Base-by-base conservation (phyloP, 371 early-diverging fungal genomes). In the Haplosporangium sp. region DNA sequence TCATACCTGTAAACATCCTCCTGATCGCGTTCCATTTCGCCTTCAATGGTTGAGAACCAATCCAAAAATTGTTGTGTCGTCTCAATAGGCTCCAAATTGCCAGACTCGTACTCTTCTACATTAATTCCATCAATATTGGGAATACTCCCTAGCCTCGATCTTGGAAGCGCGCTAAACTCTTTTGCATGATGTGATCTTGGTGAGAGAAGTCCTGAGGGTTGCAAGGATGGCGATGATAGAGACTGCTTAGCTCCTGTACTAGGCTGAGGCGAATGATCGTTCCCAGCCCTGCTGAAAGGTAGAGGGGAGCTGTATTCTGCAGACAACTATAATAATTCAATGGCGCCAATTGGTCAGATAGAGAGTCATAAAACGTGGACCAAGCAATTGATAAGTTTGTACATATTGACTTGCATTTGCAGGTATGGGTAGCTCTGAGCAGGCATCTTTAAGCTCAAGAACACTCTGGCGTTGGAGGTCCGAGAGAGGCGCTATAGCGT, bases 1-100 rank as follows among this genome's bases (percentile, higher is more conserved):
- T 8, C 17, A 27, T 82, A 88, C 93, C 94, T 77, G 75, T 95
- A 95, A 7, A 91, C 87, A 73, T 95, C 95, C 73, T 94, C 96
- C 72, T 93, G 94, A 64, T 92, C 95, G 57, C 89, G 88, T 64
- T 94, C 96, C 86, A 95, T 93, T 60, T 92, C 91, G 35, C 87
- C 82, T 82, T 96, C 96, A 40, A 94, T 88, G 1, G 67, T 65
- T n/a, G 94, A 88, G 83, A 92, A 96, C 97, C 97, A 97, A 60
- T 94, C 92, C 65, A 96, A 88, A 71, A 97, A 97, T 79, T 96
- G 93, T 42, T 96, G 94, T 0, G 94, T 87, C 0, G 92, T 96
- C 47, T 95, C 93, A 58, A 97, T 91, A 4, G 94, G 90, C 67
- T 85, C 62, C 71, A 74, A 4, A 82, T 75, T 37, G 82, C 85